phyloP scores from a whole-genome alignment of 169 alveolate genomes.

The Eimeria maxima region DNA sequence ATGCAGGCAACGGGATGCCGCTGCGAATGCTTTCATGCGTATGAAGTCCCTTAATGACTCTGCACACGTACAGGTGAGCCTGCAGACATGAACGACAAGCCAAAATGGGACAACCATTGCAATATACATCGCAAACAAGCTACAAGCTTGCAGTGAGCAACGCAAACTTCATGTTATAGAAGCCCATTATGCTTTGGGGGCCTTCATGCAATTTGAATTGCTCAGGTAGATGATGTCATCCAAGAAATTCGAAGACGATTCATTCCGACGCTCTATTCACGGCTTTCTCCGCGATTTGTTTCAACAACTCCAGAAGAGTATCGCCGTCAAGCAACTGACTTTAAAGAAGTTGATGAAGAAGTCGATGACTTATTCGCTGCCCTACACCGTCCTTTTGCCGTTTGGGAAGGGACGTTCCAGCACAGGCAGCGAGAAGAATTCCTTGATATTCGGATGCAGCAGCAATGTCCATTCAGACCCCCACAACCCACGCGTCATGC shows the following conservation, averaged over 20 bases:
- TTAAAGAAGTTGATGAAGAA: conserved; percentile 47
- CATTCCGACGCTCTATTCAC: background rate
- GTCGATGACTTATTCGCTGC: conserved; percentile 44
- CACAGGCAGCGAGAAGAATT: conserved; percentile 41
- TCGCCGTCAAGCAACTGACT: conserved; percentile 54
- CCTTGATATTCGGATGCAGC: conserved; percentile 58
- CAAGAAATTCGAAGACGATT: conserved; percentile 18
- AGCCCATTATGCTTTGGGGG: background rate
- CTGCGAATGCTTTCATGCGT: conserved; percentile 33
- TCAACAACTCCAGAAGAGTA: conserved; percentile 10
- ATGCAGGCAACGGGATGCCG: conserved; percentile 18
- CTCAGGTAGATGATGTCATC: conserved; percentile 70
- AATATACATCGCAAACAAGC: background rate
- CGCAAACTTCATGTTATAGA: background rate
- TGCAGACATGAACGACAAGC: background rate
- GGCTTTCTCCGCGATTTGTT: conserved; percentile 42
- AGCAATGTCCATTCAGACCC: conserved; percentile 67
- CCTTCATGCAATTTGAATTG: background rate
- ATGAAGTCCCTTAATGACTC: conserved; percentile 56
- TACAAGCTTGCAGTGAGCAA: background rate
- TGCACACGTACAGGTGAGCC: conserved; percentile 43
- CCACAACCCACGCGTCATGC: conserved; percentile 61
- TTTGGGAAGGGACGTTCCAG: conserved; percentile 63
- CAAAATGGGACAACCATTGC: background rate
- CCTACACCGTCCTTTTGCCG: conserved; percentile 26